A percentile compares a stretch with the other conserved stretches of the same genome.
Conservation (phyloP, 805 yeast species). For the Candida silvatica region DNA sequence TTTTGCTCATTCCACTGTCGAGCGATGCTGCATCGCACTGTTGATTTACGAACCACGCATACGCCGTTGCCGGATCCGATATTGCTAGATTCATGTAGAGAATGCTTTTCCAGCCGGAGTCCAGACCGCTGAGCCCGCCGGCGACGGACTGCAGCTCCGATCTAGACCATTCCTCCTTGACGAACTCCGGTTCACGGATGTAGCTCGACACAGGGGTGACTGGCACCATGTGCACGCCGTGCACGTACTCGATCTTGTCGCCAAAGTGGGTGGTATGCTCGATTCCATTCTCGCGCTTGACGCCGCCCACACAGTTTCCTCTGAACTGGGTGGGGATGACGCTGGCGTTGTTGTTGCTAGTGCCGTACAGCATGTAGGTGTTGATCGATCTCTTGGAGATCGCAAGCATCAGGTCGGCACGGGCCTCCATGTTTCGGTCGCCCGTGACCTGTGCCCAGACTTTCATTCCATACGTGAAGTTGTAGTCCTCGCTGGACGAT, state of each 20-base stretch:
- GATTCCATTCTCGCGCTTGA: constrained; percentile 61
- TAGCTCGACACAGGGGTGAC: constrained; percentile 60
- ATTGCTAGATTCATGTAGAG: constrained; percentile 70
- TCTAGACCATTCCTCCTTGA: constrained; percentile 51
- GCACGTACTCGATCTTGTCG: constrained; percentile 61
- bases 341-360: constrained; percentile 45
- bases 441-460: constrained; percentile 53
- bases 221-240: constrained; percentile 74
- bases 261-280: constrained; percentile 75
- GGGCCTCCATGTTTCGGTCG: constrained; percentile 40
- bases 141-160: constrained; percentile 36
- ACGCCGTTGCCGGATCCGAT: constrained; percentile 57
- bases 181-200: constrained; percentile 45
- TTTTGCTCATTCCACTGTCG: constrained; percentile 79
- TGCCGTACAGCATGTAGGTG: constrained; percentile 44
- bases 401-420: constrained; percentile 55
- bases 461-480: constrained; percentile 60
- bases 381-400: constrained; percentile 46
- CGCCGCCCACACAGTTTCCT: constrained; percentile 64
- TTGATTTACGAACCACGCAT: constrained; percentile 45
- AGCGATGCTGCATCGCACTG: constrained; percentile 51
- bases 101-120: constrained; percentile 68
- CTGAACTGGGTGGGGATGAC: constrained; percentile 49
- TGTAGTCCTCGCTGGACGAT: constrained; percentile 67
- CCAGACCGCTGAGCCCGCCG: constrained; percentile 36